phyloP scores from a whole-genome alignment of 768 basidiomycete genomes.

The Pleurotus ostreatus region DNA sequence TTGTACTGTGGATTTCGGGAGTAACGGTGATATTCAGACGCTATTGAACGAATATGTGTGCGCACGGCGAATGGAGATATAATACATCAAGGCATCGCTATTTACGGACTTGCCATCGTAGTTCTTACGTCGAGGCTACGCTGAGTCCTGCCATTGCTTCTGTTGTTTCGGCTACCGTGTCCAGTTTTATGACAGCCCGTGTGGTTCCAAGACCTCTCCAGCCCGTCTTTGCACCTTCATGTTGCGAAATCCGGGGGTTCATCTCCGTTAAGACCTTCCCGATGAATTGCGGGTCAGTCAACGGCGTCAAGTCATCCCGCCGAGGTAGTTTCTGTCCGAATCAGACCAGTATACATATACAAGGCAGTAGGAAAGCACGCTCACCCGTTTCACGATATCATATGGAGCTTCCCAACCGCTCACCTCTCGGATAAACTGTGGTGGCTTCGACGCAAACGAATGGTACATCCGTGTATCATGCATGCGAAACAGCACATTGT shows the following conservation, averaged over 20 bases:
- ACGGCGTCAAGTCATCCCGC: constrained; percentile 78
- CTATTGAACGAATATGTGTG: too few species aligned
- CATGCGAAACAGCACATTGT: constrained; percentile 88
- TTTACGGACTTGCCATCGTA: too few species aligned
- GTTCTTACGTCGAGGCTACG: too few species aligned
- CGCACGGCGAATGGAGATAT: too few species aligned
- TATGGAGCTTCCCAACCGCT: constrained; percentile 93
- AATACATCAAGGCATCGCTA: too few species aligned
- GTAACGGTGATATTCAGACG: too few species aligned
- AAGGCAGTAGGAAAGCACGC: constrained; percentile 13
- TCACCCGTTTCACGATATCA: constrained; percentile 70
- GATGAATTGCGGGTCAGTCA: constrained; percentile 86
- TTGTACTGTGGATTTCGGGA: too few species aligned
- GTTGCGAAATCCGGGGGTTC: constrained; percentile 53
- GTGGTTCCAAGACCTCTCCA: constrained; percentile 81
- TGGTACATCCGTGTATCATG: constrained; percentile 90
- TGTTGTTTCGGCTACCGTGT: not conserved
- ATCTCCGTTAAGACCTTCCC: constrained; percentile 65
- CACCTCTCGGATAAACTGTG: constrained; percentile 70
- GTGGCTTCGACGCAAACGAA: constrained; percentile 60
- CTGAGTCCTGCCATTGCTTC: not conserved
- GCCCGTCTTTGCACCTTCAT: constrained; percentile 64
- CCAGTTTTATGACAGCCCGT: not conserved
- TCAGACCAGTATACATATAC: not conserved
- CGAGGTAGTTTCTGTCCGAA: constrained; percentile 55